Conservation (phyloP, 2,329 filamentous ascomycete species). For the Cladobotryum protrusum region DNA sequence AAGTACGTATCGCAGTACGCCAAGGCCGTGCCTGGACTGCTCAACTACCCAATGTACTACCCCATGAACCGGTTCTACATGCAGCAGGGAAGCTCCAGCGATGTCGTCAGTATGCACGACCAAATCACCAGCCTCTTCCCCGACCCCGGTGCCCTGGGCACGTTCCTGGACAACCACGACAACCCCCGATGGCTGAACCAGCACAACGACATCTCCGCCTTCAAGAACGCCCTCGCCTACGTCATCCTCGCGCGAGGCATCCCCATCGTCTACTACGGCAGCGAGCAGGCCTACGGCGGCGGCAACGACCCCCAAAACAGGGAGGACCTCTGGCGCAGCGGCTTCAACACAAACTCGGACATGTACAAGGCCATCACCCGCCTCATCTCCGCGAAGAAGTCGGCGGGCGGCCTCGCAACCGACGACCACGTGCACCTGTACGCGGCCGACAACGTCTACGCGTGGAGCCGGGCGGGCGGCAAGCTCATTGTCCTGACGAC, state of each 20-base stretch:
- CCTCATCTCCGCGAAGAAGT: slow-evolving; percentile 40
- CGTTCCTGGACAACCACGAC: slow-evolving; percentile 56
- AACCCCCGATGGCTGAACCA: slow-evolving; percentile 46
- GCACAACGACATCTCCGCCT: slow-evolving; percentile 47
- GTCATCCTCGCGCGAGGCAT: slow-evolving; percentile 57
- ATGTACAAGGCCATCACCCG: slow-evolving; percentile 39
- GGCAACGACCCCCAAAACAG: slow-evolving; percentile 44
- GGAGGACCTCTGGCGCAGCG: slow-evolving; percentile 53
- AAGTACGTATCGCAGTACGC: slow-evolving; percentile 48
- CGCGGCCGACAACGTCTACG: slow-evolving; percentile 35
- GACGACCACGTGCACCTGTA: slow-evolving; percentile 41
- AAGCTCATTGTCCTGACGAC: slow-evolving; percentile 40
- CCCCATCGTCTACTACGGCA: slow-evolving; percentile 59
- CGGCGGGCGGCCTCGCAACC: slow-evolving; percentile 36
- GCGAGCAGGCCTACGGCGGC: slow-evolving; percentile 55
- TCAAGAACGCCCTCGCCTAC: slow-evolving; percentile 56
- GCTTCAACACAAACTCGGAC: slow-evolving; percentile 38
- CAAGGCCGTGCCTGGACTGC: slow-evolving; percentile 47
- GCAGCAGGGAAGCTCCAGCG: slow-evolving; percentile 32
- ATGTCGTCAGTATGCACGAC: slow-evolving; percentile 33
- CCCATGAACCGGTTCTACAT: slow-evolving; percentile 35
- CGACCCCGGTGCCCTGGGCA: slow-evolving; percentile 41
- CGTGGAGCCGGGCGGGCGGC: slow-evolving; percentile 38
- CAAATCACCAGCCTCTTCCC: slow-evolving; percentile 30
- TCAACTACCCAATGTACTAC: slow-evolving; percentile 53